Base-by-base conservation (phyloP, 148 eudicot genomes). In the Arbutus unedo region DNA sequence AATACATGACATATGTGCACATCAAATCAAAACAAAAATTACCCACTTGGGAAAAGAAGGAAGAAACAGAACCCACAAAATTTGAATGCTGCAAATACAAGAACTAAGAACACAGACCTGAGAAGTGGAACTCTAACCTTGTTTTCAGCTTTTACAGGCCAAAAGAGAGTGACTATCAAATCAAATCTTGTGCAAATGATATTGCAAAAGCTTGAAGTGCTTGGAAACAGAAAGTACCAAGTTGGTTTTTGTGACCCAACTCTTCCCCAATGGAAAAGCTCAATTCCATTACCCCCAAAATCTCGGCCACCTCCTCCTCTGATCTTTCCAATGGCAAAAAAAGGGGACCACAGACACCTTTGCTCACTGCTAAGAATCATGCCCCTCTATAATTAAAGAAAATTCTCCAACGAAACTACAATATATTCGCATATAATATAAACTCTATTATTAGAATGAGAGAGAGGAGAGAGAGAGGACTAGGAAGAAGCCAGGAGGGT, bases 281-380 rank as follows among this genome's bases (percentile, higher is more conserved):
- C 81, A 83, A 53, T 54, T 76, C 83, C 68, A 78, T 81, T 80
- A 13, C 66, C 77, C 43, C 75, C 84, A 72, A 76, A 68, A 53
- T 50, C 81, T 87, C 81, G 82, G 85, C 78, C 84, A 80, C 80
- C 81, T 84, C 77, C 78, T 70, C 60, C 67, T 54, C 53, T 82
- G 64, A 76, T 79, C 53, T 74, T 23, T 68, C 49, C 79, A 64
- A 81, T 56, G 59, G 21, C 77, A 48, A 60, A 74, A 62, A 70
- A 0, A 3, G 64, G 82, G 84, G 67, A 64, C 84, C 81, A 73
- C 54, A 54, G 5, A n/a, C 79, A 53, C 62, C 81, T 54, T 72
- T 49, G 73, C 77, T 67, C 78, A 41, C 66, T 81, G 70, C 83
- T 66, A 41, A 6, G 50, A 77, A 67, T 55, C 23, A 23, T 68